Base-by-base conservation (phyloP, 805 yeast genomes). In the Scheffersomyces lignosus region DNA sequence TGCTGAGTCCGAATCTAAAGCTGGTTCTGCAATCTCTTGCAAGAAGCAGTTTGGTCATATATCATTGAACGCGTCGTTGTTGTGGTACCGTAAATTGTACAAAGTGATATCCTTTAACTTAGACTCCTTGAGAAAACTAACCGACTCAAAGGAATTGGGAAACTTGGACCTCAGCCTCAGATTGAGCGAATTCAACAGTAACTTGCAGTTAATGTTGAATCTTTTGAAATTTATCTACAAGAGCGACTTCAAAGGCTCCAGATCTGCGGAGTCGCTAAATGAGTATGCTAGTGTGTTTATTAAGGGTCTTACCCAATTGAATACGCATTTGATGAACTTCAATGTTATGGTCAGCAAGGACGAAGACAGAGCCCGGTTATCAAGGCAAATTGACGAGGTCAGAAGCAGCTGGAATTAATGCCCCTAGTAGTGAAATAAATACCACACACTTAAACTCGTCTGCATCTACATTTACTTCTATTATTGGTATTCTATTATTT, bases 81-180 rank as follows among this genome's bases (percentile, higher is more conserved):
- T 58, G 29, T 65, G 70, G 68, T 55, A 55, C 37, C 51, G 47
- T 33, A 63, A 62, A 43, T 54, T 69, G 28, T 59, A 65, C 51
- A 64, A 64, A 29, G 71, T 69, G 23, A 53, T 70, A 12, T 44
- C 47, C 24, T 62, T 55, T 38, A 65, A 48, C 30, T 41, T 59
- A 24, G 34, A 29, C 31, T 55, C 66, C 18, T 50, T 60, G 23
- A 31, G 22, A 5, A 40, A 48, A 5, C 41, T 55, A 18, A 36
- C 61, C 7, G 40, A 35, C 8, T 28, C 45, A 2, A 39, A 37
- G 14, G 25, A 27, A 10, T 23, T 33, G 18, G 40, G 40, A 5
- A 41, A 35, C 12, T 34, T 48, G 17, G 58, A 51, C 16, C 38
- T 54, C 13, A 41, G 45, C 29, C 33, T 55, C 31, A 56, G 56